Evolutionary conservation across 176 grass and related monocot species (phyloP).

Genomic region (Lolium multiflorum): DNA sequence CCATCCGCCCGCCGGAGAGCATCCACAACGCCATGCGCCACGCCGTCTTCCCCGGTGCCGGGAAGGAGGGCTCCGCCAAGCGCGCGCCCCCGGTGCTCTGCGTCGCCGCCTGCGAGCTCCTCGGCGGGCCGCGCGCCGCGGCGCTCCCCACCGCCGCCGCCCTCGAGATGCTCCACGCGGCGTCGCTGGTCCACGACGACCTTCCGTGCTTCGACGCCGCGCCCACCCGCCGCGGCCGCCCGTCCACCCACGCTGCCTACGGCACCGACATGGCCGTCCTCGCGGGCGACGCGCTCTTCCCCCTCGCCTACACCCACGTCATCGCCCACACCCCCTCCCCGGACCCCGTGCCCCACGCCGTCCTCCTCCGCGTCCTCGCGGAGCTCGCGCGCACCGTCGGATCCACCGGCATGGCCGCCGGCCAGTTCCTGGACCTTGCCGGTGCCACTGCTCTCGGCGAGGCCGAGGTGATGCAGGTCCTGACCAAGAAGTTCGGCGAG

Average conservation of each 20-base stretch:
- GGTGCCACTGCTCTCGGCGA: slow-evolving; percentile 69
- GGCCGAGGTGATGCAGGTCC: slow-evolving; percentile 72
- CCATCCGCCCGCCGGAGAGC: slow-evolving; percentile 66
- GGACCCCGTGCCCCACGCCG: slow-evolving; percentile 52
- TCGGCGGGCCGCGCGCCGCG: slow-evolving; percentile 58
- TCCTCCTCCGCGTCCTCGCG: slow-evolving; percentile 70
- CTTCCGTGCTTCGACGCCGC: slow-evolving; percentile 93
- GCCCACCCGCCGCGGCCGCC: slow-evolving; percentile 71
- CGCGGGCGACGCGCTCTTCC: slow-evolving; percentile 84
- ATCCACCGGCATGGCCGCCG: slow-evolving; percentile 87
- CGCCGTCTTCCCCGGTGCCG: slow-evolving; percentile 64
- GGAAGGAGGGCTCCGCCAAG: slow-evolving; percentile 75
- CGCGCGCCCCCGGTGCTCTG: slow-evolving; percentile 82
- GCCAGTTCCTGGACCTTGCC: slow-evolving; percentile 80
- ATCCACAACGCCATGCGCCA: slow-evolving; percentile 90
- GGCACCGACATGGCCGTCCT: slow-evolving; percentile 77
- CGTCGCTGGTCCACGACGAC: slow-evolving; percentile 90
- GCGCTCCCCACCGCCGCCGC: slow-evolving; percentile 77
- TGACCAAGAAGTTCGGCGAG: slow-evolving; percentile 95
- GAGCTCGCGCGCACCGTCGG: slow-evolving; percentile 91
- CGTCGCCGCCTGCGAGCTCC: slow-evolving; percentile 88
- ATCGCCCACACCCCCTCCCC: slow-evolving; percentile 60
- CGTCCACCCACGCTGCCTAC: slow-evolving; percentile 79
- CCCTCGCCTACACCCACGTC: slow-evolving; percentile 78
- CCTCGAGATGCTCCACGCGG: slow-evolving; percentile 93